Evolutionary conservation across 1,284 basidiomycete species (phyloP).

Genomic region (Ustilago cynodontis): DNA sequence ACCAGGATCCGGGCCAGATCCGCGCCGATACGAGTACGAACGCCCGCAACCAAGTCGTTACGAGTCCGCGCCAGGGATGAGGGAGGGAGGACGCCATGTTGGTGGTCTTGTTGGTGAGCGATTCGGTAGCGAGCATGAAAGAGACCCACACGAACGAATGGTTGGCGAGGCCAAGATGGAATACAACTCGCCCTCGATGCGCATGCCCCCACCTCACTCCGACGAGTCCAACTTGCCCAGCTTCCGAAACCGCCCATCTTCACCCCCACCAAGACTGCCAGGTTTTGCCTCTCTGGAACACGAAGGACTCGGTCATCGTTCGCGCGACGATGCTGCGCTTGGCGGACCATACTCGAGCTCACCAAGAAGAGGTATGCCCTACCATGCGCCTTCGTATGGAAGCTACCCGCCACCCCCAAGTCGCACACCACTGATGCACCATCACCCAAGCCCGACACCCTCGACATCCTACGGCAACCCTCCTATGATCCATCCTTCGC

Average conservation of each 20-base stretch:
- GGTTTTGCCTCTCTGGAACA: slow-evolving; percentile 42
- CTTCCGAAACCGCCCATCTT: slow-evolving; percentile 26
- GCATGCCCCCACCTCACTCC: slow-evolving; percentile 37
- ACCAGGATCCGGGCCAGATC: background rate
- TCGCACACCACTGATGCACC: slow-evolving; percentile 39
- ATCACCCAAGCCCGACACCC: slow-evolving; percentile 37
- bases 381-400: slow-evolving; percentile 28
- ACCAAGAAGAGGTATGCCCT: slow-evolving; percentile 34
- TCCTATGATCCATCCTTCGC: slow-evolving; percentile 59
- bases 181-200: slow-evolving; percentile 27
- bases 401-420: slow-evolving; percentile 26
- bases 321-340: slow-evolving; percentile 22
- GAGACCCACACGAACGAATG: slow-evolving; percentile 26
- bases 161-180: slow-evolving; percentile 31
- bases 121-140: slow-evolving; percentile 21
- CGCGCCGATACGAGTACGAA: slow-evolving; percentile 33
- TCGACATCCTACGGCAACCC: slow-evolving; percentile 53
- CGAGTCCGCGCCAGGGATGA: slow-evolving; percentile 15
- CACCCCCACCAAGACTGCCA: slow-evolving; percentile 45
- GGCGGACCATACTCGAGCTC: slow-evolving; percentile 29
- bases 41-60: slow-evolving; percentile 20
- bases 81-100: slow-evolving; percentile 32
- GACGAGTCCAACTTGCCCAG: slow-evolving; percentile 21
- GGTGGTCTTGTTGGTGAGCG: slow-evolving; percentile 41
- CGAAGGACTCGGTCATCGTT: slow-evolving; percentile 28